Conservation (phyloP, 2,329 filamentous ascomycete genomes). For the Pseudocercospora macadamiae region DNA sequence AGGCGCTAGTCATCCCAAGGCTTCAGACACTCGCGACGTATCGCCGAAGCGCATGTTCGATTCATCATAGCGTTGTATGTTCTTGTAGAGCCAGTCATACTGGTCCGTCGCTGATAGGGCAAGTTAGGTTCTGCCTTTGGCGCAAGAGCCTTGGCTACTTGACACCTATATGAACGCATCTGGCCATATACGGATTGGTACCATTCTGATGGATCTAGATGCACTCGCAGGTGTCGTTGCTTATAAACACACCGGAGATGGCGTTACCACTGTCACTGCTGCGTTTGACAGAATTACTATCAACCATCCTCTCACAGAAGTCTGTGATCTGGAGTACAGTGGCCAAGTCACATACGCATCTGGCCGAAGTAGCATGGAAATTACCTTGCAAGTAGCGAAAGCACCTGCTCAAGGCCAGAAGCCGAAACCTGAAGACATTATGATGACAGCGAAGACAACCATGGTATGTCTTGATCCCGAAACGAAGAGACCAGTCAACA, state of each 20-base stretch:
- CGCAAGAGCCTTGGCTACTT: slow-evolving; percentile 73
- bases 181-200: slow-evolving; percentile 73
- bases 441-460: slow-evolving; percentile 74
- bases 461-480: slow-evolving; percentile 74
- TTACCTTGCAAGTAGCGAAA: slow-evolving; percentile 73
- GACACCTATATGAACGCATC: slow-evolving; percentile 78
- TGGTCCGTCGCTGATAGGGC: slow-evolving; percentile 34
- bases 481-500: slow-evolving; percentile 67
- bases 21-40: slow-evolving; percentile 57
- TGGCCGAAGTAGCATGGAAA: slow-evolving; percentile 72
- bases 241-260: slow-evolving; percentile 70
- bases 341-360: slow-evolving; percentile 72
- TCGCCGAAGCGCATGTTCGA: slow-evolving; percentile 71
- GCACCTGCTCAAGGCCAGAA: slow-evolving; percentile 62
- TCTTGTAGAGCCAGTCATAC: background rate
- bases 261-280: slow-evolving; percentile 65
- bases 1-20: slow-evolving; percentile 38
- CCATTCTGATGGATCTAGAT: slow-evolving; percentile 79
- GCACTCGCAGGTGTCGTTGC: slow-evolving; percentile 76
- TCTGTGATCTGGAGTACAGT: slow-evolving; percentile 76
- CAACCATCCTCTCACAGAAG: slow-evolving; percentile 72
- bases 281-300: slow-evolving; percentile 68
- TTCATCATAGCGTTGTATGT: slow-evolving; percentile 67
- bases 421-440: slow-evolving; percentile 61
- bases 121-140: slow-evolving; percentile 66